These are phyloP conservation scores for Marchantia polymorpha DNA, from an alignment of 225 moss, liverwort and hornwort species.

Conservation along the genomic window DNA sequence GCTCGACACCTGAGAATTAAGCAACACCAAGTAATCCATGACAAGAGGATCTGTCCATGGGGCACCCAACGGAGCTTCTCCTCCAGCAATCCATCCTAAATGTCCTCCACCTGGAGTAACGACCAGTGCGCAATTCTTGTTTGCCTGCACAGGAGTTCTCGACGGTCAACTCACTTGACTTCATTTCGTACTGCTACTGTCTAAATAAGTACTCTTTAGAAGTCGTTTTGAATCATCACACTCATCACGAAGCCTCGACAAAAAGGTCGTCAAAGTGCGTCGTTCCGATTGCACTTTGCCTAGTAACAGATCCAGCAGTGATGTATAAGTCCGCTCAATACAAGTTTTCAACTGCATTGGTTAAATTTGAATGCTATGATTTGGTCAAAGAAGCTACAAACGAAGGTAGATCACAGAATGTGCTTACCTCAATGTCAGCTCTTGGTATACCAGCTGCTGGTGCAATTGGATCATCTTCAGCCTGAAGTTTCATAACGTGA, in stretches of 20 bases:
- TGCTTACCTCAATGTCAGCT: constrained; percentile 60
- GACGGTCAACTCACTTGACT: neutral
- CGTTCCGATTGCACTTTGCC: too few species aligned
- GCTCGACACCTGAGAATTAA: constrained; percentile 44
- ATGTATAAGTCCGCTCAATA: too few species aligned
- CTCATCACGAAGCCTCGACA: too few species aligned
- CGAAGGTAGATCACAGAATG: neutral
- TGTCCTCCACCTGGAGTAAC: constrained; percentile 91
- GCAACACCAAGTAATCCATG: constrained; percentile 63
- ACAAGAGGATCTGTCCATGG: constrained; percentile 90
- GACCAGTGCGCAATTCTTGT: constrained; percentile 74
- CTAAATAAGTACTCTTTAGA: neutral
- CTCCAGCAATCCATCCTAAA: constrained; percentile 83
- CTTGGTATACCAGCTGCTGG: constrained; percentile 80
- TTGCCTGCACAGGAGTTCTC: constrained; percentile 50
- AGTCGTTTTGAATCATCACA: too few species aligned
- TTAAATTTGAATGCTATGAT: too few species aligned
- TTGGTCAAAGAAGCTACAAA: neutral
- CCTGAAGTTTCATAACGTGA: constrained; percentile 43
- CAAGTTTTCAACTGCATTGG: too few species aligned
- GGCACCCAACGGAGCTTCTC: constrained; percentile 65
- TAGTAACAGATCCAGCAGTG: too few species aligned
- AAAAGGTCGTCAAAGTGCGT: too few species aligned
- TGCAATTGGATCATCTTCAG: constrained; percentile 87
- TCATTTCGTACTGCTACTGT: neutral